Evolutionary conservation across 2,329 filamentous ascomycete genomes (phyloP).

Genomic region (Sclerotinia glacialis): DNA sequence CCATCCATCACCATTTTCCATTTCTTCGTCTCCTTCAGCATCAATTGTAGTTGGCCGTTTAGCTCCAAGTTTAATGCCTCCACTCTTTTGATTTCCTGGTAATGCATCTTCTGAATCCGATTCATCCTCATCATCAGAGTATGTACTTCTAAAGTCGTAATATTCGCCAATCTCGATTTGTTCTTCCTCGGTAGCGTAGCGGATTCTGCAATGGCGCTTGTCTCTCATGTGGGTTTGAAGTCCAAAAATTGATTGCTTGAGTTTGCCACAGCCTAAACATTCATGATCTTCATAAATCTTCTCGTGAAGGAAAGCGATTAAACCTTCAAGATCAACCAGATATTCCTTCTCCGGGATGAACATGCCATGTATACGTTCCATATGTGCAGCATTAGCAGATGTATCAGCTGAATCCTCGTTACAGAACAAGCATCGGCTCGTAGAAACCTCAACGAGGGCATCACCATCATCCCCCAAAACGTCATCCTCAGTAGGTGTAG

Average conservation of each 20-base stretch:
- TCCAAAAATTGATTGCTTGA: conserved; percentile 73
- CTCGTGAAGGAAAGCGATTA: conserved; percentile 73
- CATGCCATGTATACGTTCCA: conserved; percentile 91
- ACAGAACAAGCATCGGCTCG: conserved; percentile 77
- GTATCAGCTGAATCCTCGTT: conserved; percentile 77
- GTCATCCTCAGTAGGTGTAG: conserved; percentile 40
- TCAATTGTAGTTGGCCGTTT: conserved; percentile 54
- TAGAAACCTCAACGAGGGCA: conserved; percentile 43
- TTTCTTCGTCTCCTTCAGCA: conserved; percentile 54
- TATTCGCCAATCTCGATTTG: conserved; percentile 93
- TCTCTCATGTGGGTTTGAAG: conserved; percentile 97
- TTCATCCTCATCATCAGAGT: conserved; percentile 73
- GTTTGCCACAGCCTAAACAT: conserved; percentile 84
- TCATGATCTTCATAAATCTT: conserved; percentile 79
- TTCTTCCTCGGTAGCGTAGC: conserved; percentile 82
- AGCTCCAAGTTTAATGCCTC: conserved; percentile 68
- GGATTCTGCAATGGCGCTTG: conserved; percentile 94
- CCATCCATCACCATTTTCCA: conserved; percentile 74
- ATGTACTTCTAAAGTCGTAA: conserved; percentile 95
- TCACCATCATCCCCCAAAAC: conserved; percentile 47
- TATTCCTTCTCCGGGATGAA: conserved; percentile 90
- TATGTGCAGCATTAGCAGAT: conserved; percentile 77
- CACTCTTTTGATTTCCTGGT: conserved; percentile 48
- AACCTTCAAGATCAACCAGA: conserved; percentile 75
- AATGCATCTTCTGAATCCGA: conserved; percentile 55